Evolutionary conservation across 2,329 filamentous ascomycete species (phyloP).

Genomic region (Nothophoma quercina): DNA sequence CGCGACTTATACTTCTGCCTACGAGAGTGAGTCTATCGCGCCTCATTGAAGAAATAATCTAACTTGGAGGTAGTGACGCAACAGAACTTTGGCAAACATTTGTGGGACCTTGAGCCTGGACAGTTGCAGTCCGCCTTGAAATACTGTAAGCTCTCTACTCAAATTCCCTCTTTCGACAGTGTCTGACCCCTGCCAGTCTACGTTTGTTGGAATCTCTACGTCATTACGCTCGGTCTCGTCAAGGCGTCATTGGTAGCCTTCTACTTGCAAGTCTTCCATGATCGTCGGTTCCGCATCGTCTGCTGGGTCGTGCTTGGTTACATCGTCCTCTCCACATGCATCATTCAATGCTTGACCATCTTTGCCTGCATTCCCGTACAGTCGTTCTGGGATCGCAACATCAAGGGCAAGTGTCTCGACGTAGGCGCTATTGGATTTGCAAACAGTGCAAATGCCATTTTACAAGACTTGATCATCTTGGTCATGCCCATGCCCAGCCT

Average conservation of each 20-base stretch:
- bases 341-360: constrained; percentile 29
- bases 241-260: constrained; percentile 32
- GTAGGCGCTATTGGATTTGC: constrained; percentile 30
- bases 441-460: constrained; percentile 27
- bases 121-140: constrained; percentile 4
- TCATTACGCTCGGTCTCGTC: constrained; percentile 26
- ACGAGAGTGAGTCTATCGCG: constrained; percentile 25
- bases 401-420: constrained; percentile 32
- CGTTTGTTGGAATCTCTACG: constrained; percentile 27
- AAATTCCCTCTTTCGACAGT: neutral
- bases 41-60: neutral
- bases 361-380: constrained; percentile 30
- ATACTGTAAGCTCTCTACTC: neutral
- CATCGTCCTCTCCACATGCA: constrained; percentile 19
- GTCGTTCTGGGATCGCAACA: constrained; percentile 33
- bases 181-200: constrained; percentile 19
- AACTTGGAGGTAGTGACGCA: constrained; percentile 24
- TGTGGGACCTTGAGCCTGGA: constrained; percentile 9
- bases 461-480: constrained; percentile 33
- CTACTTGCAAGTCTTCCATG: constrained; percentile 37
- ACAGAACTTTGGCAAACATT: constrained; percentile 35
- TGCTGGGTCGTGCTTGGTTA: constrained; percentile 22
- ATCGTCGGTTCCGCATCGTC: constrained; percentile 22
- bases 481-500: constrained; percentile 30
- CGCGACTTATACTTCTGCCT: constrained; percentile 27